Conservation (phyloP, 805 yeast species). For the Barnettozyma sucrosica region DNA sequence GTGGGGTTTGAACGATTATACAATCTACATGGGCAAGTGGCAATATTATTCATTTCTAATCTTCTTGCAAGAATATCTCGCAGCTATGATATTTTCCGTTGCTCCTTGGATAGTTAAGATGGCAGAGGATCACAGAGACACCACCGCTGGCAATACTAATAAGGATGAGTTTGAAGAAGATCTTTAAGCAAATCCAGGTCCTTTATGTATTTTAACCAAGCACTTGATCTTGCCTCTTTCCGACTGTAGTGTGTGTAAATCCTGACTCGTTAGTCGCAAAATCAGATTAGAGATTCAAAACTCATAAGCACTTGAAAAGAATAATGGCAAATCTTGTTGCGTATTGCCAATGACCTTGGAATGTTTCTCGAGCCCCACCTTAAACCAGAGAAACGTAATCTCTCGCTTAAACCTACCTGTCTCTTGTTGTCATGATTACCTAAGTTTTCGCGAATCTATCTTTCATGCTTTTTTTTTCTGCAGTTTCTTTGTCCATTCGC, state of each 20-base stretch:
- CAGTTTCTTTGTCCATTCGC: not conserved
- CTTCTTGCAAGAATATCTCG: constrained; percentile 4
- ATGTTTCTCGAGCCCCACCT: no score
- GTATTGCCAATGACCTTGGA: no score
- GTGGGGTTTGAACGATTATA: constrained; percentile 3
- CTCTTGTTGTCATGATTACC: not conserved
- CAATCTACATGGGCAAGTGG: constrained; percentile 9
- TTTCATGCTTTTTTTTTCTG: not conserved
- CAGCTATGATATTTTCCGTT: not conserved
- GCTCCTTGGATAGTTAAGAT: constrained; percentile 1
- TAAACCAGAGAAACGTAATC: no score
- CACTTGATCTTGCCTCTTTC: no score
- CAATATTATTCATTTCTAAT: not conserved
- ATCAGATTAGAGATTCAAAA: no score
- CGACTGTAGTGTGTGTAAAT: no score
- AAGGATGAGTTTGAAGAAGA: not conserved
- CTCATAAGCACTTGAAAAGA: no score
- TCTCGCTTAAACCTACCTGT: no score
- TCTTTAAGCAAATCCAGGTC: no score
- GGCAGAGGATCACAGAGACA: not conserved
- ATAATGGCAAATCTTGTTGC: no score
- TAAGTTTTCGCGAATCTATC: not conserved
- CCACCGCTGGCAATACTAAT: not conserved
- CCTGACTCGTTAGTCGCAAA: no score
- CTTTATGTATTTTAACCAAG: no score